phyloP scores from a whole-genome alignment of 2,329 filamentous ascomycete species.

The Cytospora leucostoma region DNA sequence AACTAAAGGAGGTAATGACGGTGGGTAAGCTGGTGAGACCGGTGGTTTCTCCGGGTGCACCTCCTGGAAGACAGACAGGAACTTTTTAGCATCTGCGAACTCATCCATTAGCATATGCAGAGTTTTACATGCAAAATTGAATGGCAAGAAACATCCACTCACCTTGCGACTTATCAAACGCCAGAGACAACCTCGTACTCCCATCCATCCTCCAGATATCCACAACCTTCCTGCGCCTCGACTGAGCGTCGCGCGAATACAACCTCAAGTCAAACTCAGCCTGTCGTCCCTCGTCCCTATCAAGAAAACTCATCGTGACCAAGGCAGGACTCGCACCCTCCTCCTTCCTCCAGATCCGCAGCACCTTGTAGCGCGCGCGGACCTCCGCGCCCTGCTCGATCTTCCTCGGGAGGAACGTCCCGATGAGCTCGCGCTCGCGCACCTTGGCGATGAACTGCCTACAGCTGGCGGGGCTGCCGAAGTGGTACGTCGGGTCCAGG shows the following conservation, averaged over 20 bases:
- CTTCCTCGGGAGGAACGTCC: conserved; percentile 9
- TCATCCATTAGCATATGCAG: background rate
- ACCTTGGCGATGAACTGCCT: conserved; percentile 16
- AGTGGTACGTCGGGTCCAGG: conserved; percentile 12
- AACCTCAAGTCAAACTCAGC: conserved; percentile 9
- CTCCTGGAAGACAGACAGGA: conserved; percentile 1
- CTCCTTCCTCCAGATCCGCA: conserved; percentile 12
- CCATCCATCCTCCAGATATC: conserved; percentile 16
- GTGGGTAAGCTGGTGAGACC: conserved; percentile 8
- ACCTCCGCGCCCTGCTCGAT: background rate
- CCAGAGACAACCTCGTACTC: background rate
- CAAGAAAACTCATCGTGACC: conserved; percentile 8
- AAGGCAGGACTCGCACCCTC: background rate
- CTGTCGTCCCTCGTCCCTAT: conserved; percentile 7
- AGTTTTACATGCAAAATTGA: background rate
- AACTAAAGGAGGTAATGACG: conserved; percentile 10
- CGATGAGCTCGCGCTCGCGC: conserved; percentile 18
- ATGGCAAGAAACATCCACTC: background rate
- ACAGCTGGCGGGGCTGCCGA: conserved; percentile 13
- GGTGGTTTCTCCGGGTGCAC: conserved; percentile 1
- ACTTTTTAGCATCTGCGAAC: conserved; percentile 3
- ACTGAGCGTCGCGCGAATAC: background rate
- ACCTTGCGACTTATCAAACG: background rate
- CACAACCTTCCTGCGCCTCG: conserved; percentile 6
- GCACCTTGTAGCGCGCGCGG: conserved; percentile 9